These are phyloP conservation scores for Gossypium schwendimanii DNA, from an alignment of 441 rosid genomes.

Conservation along the genomic window DNA sequence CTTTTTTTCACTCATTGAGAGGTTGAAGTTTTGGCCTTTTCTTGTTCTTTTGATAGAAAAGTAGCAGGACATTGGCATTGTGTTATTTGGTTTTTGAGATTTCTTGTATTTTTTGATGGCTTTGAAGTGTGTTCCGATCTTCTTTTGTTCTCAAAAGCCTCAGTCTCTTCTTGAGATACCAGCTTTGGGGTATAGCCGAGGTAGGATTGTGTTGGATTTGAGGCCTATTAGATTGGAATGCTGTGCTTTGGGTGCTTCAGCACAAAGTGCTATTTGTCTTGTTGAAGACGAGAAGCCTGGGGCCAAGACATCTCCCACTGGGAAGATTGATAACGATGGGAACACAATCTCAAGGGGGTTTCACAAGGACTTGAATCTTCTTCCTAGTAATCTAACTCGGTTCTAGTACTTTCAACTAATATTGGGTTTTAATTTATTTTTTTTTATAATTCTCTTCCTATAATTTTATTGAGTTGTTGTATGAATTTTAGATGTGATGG, in stretches of 20 bases:
- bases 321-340: conserved; percentile 30
- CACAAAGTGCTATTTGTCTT: conserved; percentile 46
- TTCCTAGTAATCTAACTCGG: conserved; percentile 58
- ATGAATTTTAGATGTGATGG: not conserved
- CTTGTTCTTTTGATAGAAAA: not conserved
- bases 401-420: not conserved
- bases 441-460: not conserved
- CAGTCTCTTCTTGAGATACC: conserved; percentile 23
- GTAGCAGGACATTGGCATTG: conserved; percentile 9
- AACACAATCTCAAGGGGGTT: conserved; percentile 31
- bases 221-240: conserved; percentile 38
- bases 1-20: not conserved
- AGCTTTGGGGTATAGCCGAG: conserved; percentile 31
- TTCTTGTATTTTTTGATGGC: conserved; percentile 35
- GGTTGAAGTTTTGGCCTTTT: not conserved
- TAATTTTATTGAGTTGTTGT: not conserved
- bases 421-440: not conserved
- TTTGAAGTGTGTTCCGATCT: conserved; percentile 41
- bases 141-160: conserved; percentile 37
- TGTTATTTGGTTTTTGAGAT: conserved; percentile 4
- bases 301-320: conserved; percentile 35
- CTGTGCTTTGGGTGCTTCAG: conserved; percentile 27
- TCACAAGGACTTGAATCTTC: conserved; percentile 65
- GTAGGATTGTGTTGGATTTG: conserved; percentile 31
- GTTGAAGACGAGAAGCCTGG: conserved; percentile 49